phyloP scores from a whole-genome alignment of 116 monocot genomes.

The Iris pallida region DNA sequence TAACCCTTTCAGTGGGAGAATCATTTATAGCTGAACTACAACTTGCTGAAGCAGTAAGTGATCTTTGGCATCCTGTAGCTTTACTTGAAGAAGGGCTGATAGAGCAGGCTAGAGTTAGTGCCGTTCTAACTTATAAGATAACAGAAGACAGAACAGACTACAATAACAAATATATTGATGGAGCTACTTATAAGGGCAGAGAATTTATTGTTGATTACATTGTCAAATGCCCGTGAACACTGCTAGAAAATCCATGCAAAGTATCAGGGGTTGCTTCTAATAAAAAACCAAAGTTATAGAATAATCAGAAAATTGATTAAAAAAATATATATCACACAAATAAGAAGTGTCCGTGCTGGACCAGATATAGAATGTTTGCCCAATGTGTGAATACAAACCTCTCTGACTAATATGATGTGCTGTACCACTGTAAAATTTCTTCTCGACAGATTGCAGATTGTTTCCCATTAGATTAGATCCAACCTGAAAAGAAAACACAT shows the following conservation, averaged over 20 bases:
- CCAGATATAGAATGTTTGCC: neutral
- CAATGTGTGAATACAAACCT: slow-evolving; percentile 1
- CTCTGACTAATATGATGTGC: neutral
- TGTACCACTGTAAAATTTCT: neutral
- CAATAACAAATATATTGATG: neutral
- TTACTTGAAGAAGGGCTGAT: slow-evolving; percentile 24
- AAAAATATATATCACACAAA: neutral
- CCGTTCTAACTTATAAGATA: neutral
- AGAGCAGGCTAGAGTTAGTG: slow-evolving; percentile 1
- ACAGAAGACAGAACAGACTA: neutral
- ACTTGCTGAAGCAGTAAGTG: slow-evolving; percentile 3
- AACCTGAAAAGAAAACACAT: neutral
- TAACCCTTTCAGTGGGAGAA: slow-evolving; percentile 22
- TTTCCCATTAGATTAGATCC: neutral
- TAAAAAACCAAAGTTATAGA: neutral
- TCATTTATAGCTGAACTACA: neutral
- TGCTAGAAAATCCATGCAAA: slow-evolving; percentile 3
- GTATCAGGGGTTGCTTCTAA: slow-evolving; percentile 3
- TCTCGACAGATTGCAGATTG: slow-evolving; percentile 4
- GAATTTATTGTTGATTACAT: slow-evolving; percentile 4
- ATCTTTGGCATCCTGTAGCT: slow-evolving; percentile 4
- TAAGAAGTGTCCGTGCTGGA: neutral
- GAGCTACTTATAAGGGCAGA: neutral
- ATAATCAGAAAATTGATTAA: neutral
- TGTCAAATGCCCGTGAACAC: slow-evolving; percentile 8